A percentile compares a stretch with the other conserved stretches of the same genome.
Conservation (phyloP, 2,329 filamentous ascomycete species). For the Sarocladium oryzae region DNA sequence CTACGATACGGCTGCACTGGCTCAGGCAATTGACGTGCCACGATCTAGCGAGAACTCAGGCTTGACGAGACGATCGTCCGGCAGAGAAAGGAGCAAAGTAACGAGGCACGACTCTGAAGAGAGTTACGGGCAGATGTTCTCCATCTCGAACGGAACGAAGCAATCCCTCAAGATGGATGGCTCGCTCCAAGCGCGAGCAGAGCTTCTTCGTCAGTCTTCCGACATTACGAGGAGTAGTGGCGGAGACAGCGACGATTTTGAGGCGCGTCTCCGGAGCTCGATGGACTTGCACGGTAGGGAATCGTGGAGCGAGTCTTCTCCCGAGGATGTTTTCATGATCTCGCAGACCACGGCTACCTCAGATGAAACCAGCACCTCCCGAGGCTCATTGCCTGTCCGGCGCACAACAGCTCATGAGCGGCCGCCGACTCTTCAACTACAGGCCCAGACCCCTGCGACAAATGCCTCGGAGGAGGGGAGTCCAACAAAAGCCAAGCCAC, state of each 20-base stretch:
- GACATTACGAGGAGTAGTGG: slow-evolving; percentile 31
- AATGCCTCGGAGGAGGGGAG: slow-evolving; percentile 12
- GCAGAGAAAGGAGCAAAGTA: slow-evolving; percentile 14
- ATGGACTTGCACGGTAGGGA: slow-evolving; percentile 5
- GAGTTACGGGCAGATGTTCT: slow-evolving; percentile 53
- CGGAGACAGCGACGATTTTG: slow-evolving; percentile 18
- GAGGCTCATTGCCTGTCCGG: slow-evolving; percentile 23
- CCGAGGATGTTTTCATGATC: slow-evolving; percentile 36
- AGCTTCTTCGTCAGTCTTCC: slow-evolving; percentile 21
- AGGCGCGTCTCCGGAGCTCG: slow-evolving; percentile 12
- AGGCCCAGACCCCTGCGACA: slow-evolving; percentile 1
- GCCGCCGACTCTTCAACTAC: slow-evolving; percentile 3
- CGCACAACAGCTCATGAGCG: slow-evolving; percentile 14
- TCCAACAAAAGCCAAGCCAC: slow-evolving; percentile 19
- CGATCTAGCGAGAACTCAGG: background rate
- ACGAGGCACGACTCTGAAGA: slow-evolving; percentile 51
- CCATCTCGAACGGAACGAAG: slow-evolving; percentile 43
- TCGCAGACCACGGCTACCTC: slow-evolving; percentile 39
- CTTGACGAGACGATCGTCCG: background rate
- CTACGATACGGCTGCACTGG: slow-evolving; percentile 52
- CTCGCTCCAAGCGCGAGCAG: background rate
- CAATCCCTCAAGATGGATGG: slow-evolving; percentile 7
- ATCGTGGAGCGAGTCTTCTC: slow-evolving; percentile 23
- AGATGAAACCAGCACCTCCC: slow-evolving; percentile 26
- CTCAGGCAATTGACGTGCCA: slow-evolving; percentile 47